Base-by-base conservation (phyloP, 768 basidiomycete species). In the Suillus discolor region DNA sequence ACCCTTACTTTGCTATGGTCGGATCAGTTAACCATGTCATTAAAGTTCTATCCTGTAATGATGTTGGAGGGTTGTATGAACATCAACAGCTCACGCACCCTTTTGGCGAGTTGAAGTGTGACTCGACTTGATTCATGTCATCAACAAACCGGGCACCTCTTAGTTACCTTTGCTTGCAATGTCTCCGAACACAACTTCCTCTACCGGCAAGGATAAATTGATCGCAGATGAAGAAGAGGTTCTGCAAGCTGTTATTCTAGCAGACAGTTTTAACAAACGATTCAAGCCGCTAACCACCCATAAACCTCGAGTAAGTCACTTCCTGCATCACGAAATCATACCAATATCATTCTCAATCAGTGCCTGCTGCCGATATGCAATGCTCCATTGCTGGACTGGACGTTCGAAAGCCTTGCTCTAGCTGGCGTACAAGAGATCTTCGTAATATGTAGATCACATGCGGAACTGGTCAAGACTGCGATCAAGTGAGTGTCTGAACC, bases 371-470 rank as follows among this genome's bases (percentile, higher is more conserved):
- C 97, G 1, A 86, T 99, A 70, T 96, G 96, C 79, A 98, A 98
- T 77, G 91, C 92, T 0, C 91, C 96, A 5, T 79, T 99, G 38
- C 83, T 99, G 41, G 93, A 94, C 71, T 99, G 97, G 96, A 98
- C 97, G 4, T 90, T 99, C 66, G 97, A 99, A 75, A 92, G 92
- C 75, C 86, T 99, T 42, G 89, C 94, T 36, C 83, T 97, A n/a
- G 94, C 95, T 41, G 95, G 95, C 62, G 95, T 99, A 42, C 93
- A 96, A 75, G 94, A 98, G 79, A 92, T 97, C 65, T 97, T 97
- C 75, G 91, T 99, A 55, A 89, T 99, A 71, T 96, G 96, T 75
- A 87, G 93, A 66, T 96, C 94, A 60, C 93, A 97, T 77, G 87
- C 94, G 11, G 89, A 91, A 61, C 89, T 91, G 71, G 89, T 98